phyloP scores from a whole-genome alignment of 1,284 basidiomycete species.

The Apiotrichum laibachii region DNA sequence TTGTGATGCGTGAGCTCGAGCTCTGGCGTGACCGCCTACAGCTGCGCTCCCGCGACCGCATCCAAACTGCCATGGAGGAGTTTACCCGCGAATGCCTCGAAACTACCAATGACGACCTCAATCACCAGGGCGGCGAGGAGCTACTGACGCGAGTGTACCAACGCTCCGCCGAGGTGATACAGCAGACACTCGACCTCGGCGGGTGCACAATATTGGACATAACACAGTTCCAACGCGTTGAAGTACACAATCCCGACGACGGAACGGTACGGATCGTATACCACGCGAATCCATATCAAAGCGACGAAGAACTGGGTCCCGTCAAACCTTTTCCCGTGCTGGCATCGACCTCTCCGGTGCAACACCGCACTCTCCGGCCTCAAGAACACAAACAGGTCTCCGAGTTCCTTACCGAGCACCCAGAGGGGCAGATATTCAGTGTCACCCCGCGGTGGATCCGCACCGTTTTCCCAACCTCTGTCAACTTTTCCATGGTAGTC shows the following conservation, averaged over 20 bases:
- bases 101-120: slow-evolving; percentile 64
- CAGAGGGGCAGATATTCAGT: slow-evolving; percentile 77
- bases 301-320: too few relatives aligned
- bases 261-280: slow-evolving; percentile 53
- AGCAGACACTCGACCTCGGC: slow-evolving; percentile 83
- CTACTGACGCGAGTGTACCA: too few relatives aligned
- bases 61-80: slow-evolving; percentile 92
- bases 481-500: slow-evolving; percentile 82
- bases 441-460: slow-evolving; percentile 73
- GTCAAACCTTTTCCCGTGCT: too few relatives aligned
- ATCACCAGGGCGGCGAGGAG: slow-evolving; percentile 61
- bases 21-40: slow-evolving; percentile 89
- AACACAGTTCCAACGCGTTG: slow-evolving; percentile 84
- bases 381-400: slow-evolving; percentile 72
- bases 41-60: slow-evolving; percentile 81
- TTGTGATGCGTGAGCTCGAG: slow-evolving; percentile 95
- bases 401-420: slow-evolving; percentile 69
- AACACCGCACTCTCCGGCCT: slow-evolving; percentile 59
- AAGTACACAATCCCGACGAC: slow-evolving; percentile 45
- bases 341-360: too few relatives aligned
- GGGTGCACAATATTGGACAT: slow-evolving; percentile 89
- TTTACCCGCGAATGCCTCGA: slow-evolving; percentile 93
- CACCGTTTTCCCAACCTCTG: slow-evolving; percentile 70
- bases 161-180: slow-evolving; percentile 82
- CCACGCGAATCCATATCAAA: slow-evolving; percentile 44